phyloP scores from a whole-genome alignment of 176 grass and related monocot species.

The Eremochloa ophiuroides region DNA sequence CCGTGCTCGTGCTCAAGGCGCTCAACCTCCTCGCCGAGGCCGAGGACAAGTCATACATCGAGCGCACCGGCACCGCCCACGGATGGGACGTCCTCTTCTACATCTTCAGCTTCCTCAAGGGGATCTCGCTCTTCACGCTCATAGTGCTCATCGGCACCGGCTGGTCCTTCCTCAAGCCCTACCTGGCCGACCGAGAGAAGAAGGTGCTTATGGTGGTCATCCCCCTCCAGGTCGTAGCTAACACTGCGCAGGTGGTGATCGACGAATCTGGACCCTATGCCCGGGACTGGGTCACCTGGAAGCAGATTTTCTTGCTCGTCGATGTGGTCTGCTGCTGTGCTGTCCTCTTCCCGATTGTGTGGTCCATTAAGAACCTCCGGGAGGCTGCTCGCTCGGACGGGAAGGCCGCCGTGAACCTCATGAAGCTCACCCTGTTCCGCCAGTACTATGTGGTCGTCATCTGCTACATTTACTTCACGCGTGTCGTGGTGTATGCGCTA shows the following conservation, averaged over 20 bases:
- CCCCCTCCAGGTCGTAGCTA: slow-evolving; percentile 89
- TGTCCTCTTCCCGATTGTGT: slow-evolving; percentile 86
- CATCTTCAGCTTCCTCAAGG: slow-evolving; percentile 97
- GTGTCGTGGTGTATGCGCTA: slow-evolving; percentile 84
- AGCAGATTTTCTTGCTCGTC: slow-evolving; percentile 84
- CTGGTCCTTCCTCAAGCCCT: slow-evolving; percentile 97
- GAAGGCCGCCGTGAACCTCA: slow-evolving; percentile 88
- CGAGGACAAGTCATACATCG: slow-evolving; percentile 93
- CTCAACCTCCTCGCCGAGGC: slow-evolving; percentile 83
- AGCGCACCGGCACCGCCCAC: slow-evolving; percentile 84
- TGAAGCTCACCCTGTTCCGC: slow-evolving; percentile 96
- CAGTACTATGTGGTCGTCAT: slow-evolving; percentile 96
- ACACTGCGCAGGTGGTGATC: slow-evolving; percentile 89
- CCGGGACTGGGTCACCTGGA: slow-evolving; percentile 84
- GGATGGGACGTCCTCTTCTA: slow-evolving; percentile 98
- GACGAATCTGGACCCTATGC: slow-evolving; percentile 91
- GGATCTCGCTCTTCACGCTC: slow-evolving; percentile 93
- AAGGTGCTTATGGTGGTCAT: slow-evolving; percentile 95
- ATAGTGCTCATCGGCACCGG: slow-evolving; percentile 96
- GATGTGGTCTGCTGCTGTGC: slow-evolving; percentile 95
- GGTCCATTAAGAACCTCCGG: slow-evolving; percentile 97
- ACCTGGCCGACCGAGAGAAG: slow-evolving; percentile 86
- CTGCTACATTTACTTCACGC: slow-evolving; percentile 99
- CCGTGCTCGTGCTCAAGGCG: slow-evolving; percentile 81
- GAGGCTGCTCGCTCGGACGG: slow-evolving; percentile 88